Evolutionary conservation across 352 stramenopile genomes (phyloP), one percentile per base, ranked within the genome.

Genomic region (Globisporangium recalcitrans): DNA sequence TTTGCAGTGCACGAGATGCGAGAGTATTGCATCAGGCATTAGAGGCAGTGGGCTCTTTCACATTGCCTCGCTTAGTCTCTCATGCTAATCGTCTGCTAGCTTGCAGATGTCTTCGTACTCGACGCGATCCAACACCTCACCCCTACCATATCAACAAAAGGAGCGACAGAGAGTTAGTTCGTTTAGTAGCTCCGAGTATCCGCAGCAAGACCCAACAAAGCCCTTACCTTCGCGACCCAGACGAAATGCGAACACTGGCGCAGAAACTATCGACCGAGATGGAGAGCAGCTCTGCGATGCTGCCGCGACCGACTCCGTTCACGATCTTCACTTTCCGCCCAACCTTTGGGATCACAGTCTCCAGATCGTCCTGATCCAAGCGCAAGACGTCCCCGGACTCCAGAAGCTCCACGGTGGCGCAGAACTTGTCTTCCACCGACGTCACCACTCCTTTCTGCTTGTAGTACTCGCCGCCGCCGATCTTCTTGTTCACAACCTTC

Each of bases 401-500:
- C 21, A 94, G 36, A 67, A 96, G 78, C 72, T 91, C 75, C 21
- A 97, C 78, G 0, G 74, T 91, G 16, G 87, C 88, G 19, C 77
- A 83, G 55, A 91, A 97, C 19, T 80, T 78, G 58, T 96, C 88
- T 24, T 91, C 69, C 29, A 97, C 90, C 0, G 74, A 62, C 11
- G 85, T 76, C 40, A 97, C 67, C 49, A 81, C 72, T 22, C 86
- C 88, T 60, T 97, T 97, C 44, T 80, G 80, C 68, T 96, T 96
- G 81, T 96, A 96, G 69, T 95, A 97, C 11, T 66, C 72, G 26
- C 95, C 92, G 19, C 84, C 78, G 2, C 80, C 88, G 4, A 98
- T 70, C 36, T 90, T 93, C 73, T 97, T 97, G 65, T 97, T 97
- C 60, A 97, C 85, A 40, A 98, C 81, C 62, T 98, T 97, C 27